Evolutionary conservation across 495 filamentous ascomycete species (phyloP).

Genomic region (Penicillium salamii): DNA sequence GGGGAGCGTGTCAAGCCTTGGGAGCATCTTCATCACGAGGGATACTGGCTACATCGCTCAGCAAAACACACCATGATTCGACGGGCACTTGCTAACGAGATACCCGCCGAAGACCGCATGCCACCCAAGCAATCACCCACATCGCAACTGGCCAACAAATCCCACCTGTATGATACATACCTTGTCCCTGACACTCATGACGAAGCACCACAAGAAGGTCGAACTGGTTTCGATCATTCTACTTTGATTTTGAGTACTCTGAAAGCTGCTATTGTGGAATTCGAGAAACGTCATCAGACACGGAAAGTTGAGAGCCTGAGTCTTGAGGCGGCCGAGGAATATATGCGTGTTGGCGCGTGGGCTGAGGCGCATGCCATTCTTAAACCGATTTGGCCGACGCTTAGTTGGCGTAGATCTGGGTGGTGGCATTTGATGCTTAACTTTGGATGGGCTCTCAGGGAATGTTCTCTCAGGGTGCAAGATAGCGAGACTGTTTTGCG

Average conservation of each 20-base stretch:
- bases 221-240: slow-evolving; percentile 60
- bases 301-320: slow-evolving; percentile 66
- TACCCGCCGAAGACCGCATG: slow-evolving; percentile 71
- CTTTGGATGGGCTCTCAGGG: slow-evolving; percentile 68
- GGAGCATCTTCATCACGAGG: slow-evolving; percentile 80
- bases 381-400: slow-evolving; percentile 65
- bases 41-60: slow-evolving; percentile 79
- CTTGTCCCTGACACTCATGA: slow-evolving; percentile 74
- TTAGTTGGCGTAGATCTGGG: slow-evolving; percentile 72
- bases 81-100: slow-evolving; percentile 58
- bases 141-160: slow-evolving; percentile 62
- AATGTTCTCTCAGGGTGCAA: slow-evolving; percentile 63
- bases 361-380: slow-evolving; percentile 64
- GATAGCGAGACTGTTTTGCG: slow-evolving; percentile 65
- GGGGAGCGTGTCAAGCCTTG: slow-evolving; percentile 68
- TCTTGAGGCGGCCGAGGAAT: slow-evolving; percentile 66
- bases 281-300: slow-evolving; percentile 57
- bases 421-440: slow-evolving; percentile 79
- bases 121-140: slow-evolving; percentile 65
- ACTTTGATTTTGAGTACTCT: slow-evolving; percentile 58
- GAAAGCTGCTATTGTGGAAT: slow-evolving; percentile 61
- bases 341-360: slow-evolving; percentile 62
- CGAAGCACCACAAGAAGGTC: slow-evolving; percentile 59
- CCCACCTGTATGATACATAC: slow-evolving; percentile 79
- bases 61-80: slow-evolving; percentile 63